Percentiles rank a stretch among this genome's conserved stretches.
Conservation (phyloP, 495 filamentous ascomycete species). For the Xanthoparmelia taractica region DNA sequence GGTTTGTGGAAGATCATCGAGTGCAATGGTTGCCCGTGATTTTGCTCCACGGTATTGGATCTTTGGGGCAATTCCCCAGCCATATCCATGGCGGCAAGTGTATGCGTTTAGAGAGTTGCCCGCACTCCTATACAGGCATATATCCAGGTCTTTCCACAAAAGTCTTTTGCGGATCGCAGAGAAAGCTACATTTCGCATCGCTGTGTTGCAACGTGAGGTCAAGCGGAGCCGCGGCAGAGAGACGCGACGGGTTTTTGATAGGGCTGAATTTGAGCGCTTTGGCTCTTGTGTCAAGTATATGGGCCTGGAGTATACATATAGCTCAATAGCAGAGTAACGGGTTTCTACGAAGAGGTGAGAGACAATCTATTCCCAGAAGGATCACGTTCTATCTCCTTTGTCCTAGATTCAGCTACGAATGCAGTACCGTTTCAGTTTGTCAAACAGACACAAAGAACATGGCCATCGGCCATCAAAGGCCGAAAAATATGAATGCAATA, state of each 20-base stretch:
- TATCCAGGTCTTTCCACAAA: not conserved
- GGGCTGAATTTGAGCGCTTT: slow-evolving; percentile 7
- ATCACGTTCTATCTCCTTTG: not conserved
- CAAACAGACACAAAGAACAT: not conserved
- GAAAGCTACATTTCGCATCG: slow-evolving; percentile 24
- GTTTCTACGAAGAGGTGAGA: not conserved
- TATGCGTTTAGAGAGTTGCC: not conserved
- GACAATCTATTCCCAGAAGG: not conserved
- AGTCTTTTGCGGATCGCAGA: not conserved
- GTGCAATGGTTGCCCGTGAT: slow-evolving; percentile 46
- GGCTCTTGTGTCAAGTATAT: not conserved
- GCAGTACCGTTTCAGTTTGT: not conserved
- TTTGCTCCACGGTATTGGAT: slow-evolving; percentile 36
- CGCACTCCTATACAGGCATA: not conserved
- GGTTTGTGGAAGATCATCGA: slow-evolving; percentile 62
- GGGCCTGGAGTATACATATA: not conserved
- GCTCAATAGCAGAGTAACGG: not conserved
- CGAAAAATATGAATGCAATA: slow-evolving; percentile 2
- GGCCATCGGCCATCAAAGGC: not conserved
- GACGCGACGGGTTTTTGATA: slow-evolving; percentile 16
- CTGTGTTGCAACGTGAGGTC: slow-evolving; percentile 1
- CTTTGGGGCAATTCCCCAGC: not conserved
- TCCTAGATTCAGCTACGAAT: not conserved
- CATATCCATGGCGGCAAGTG: slow-evolving; percentile 1
- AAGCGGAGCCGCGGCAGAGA: not conserved